Evolutionary conservation across 768 basidiomycete genomes (phyloP), one percentile per base, ranked within the genome.

Genomic region (Boletus vermiculosoides): DNA sequence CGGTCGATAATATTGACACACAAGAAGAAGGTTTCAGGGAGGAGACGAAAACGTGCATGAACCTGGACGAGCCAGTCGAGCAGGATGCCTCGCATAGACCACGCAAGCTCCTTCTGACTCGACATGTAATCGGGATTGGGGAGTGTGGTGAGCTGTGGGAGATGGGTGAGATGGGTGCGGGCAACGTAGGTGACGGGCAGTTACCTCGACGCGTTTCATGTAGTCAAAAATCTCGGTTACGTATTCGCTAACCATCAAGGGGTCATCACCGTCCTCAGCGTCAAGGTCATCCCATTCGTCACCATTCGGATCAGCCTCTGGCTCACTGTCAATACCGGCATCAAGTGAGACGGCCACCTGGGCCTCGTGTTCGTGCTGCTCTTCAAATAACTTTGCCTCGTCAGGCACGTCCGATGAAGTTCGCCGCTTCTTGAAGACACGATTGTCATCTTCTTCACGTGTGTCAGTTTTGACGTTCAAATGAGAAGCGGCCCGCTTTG

Each of bases 211-310:
- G 58, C 83, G 75, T 69, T 87, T 90, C 76, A 98, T 81, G 75
- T 99, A 98, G 55, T 88, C 77, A 76, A 94, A 95, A 59, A 98
- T 94, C 56, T 98, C 97, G 25, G 78, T 78, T 50, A 97, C 95
- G 67, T 99, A 99, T 73, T 98, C 93, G 75, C 88, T 89, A 62
- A 97, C 95, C 95, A 98, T 98, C 58, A 92, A 79, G 15, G 96
- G 97, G 67, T 99, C 96, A 49, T 94, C 93, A 52, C 78, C 84
- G 69, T 98, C 95, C 22, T 95, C 94, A 1, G 84, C 85, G 61
- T 98, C 94, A 16, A 98, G 81, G 66, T 98, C 96, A 31, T 90
- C 90, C 95, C 94, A 98, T 68, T 80, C 76, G 66, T 76, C 62
- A 59, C 78, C 79, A 54, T 88, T 78, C 4, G 85, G 86, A 61